phyloP scores from a whole-genome alignment of 805 yeast species.

The Candida palmyrensis region DNA sequence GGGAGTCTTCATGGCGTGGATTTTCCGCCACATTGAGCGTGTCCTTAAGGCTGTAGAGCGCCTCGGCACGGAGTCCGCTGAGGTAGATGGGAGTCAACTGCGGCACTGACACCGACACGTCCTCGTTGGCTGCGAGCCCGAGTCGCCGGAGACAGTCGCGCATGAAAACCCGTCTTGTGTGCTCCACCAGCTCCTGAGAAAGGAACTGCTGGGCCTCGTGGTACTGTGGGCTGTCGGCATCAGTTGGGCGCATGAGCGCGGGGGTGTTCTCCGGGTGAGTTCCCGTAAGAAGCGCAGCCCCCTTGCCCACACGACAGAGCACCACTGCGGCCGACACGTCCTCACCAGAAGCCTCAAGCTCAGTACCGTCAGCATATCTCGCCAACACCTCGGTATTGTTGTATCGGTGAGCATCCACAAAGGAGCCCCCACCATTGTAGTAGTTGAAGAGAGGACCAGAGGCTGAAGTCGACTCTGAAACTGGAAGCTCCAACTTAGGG shows the following conservation, averaged over 20 bases:
- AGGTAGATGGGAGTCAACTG: conserved; percentile 62
- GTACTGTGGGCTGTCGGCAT: conserved; percentile 22
- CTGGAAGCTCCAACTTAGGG: conserved; percentile 39
- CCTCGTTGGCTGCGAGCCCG: conserved; percentile 65
- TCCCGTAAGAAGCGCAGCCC: conserved; percentile 74
- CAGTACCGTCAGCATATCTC: conserved; percentile 50
- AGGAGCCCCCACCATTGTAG: conserved; percentile 88
- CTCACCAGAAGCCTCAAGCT: conserved; percentile 38
- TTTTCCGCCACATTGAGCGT: conserved; percentile 10
- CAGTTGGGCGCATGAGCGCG: conserved; percentile 34
- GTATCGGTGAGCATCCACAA: conserved; percentile 65
- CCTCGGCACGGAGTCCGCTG: conserved; percentile 27
- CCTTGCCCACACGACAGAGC: conserved; percentile 62
- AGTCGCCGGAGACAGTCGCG: conserved; percentile 50
- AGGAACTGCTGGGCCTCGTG: conserved; percentile 24
- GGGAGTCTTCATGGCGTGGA: conserved; percentile 25
- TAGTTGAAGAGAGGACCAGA: conserved; percentile 39
- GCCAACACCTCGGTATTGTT: conserved; percentile 71
- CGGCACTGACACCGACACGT: conserved; percentile 47
- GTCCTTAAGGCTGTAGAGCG: conserved; percentile 27
- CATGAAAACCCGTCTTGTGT: conserved; percentile 51
- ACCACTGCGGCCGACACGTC: conserved; percentile 64
- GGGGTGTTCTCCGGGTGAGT: conserved; percentile 87
- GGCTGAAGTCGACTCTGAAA: too few relatives aligned
- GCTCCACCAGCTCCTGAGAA: conserved; percentile 33